Evolutionary conservation across 345 rosid genomes (phyloP), one percentile per base, ranked within the genome.

Genomic region (Cochlearia excelsa): DNA sequence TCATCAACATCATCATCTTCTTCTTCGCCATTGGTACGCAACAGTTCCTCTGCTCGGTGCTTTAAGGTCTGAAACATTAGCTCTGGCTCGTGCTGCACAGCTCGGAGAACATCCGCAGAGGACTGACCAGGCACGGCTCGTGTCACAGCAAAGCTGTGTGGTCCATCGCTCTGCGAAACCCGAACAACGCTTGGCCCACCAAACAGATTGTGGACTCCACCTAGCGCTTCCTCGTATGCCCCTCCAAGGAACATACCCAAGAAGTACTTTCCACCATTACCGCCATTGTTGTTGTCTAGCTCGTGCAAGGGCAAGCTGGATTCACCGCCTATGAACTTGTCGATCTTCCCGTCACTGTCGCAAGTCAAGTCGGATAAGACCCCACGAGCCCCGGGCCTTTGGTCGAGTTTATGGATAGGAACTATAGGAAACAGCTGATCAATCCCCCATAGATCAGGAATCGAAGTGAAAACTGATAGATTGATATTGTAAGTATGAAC

Each of bases 211-310:
- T 94, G 99, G 30, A 85, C 63, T 65, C 99, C 99, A 45, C 99
- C 99, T 51, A 94, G 83, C 39, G 99, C 99, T 80, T 94, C 97
- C 80, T 94, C 90, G 30, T 94, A 94, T 67, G 99, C 99, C 69
- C 99, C 99, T 10, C 95, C 97, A 69, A 94, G 77, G 57, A 94
- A 94, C 99, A 94, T 94, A 61, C 99, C 99, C 84, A 94, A 43
- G 63, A 57, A 87, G 75, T 94, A 94, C 9, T 46, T 59, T 8
- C 72, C 77, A 11, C 57, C 73, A 7, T 29, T 0, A 5, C 61
- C 37, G 0, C 78, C 82, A 30, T 49, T 54, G 44, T 49, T 54
- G 44, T 81, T 82, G 47, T 77, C 82, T 16, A 93, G 65, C 63
- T 87, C 92, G 59, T 94, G 99, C n/a, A 94, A 80, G 0, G 97